These are phyloP conservation scores for Fusarium longipes DNA, from an alignment of 2,329 filamentous ascomycete species.

Conservation along the genomic window DNA sequence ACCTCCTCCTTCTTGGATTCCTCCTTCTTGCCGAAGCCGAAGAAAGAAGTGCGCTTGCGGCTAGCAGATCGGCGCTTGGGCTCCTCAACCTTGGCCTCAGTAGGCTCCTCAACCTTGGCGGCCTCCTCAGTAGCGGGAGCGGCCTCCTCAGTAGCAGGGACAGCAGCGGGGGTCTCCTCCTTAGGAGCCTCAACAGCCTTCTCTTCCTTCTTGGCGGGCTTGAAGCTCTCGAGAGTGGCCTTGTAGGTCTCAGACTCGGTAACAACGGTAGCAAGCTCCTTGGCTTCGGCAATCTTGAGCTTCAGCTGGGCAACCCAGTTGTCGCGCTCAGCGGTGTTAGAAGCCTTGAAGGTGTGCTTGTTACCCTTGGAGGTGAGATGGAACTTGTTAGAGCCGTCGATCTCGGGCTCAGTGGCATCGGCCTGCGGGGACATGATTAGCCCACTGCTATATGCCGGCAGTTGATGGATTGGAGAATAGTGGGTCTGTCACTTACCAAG, in stretches of 20 bases:
- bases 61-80: conserved; percentile 72
- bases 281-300: conserved; percentile 84
- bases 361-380: conserved; percentile 84
- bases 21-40: conserved; percentile 70
- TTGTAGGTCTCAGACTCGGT: conserved; percentile 89
- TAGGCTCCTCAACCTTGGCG: conserved; percentile 51
- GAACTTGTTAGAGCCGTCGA: conserved; percentile 85
- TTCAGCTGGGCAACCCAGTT: conserved; percentile 91
- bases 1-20: conserved; percentile 58
- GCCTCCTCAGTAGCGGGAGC: conserved; percentile 49
- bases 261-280: conserved; percentile 79
- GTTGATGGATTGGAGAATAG: conserved; percentile 18
- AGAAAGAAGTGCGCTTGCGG: conserved; percentile 74
- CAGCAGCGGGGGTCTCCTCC: conserved; percentile 48
- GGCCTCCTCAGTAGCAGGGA: conserved; percentile 44
- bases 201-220: conserved; percentile 62
- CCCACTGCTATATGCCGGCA: conserved; percentile 33
- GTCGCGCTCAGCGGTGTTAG: conserved; percentile 80
- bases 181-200: conserved; percentile 52
- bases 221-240: conserved; percentile 78
- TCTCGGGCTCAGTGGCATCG: conserved; percentile 75
- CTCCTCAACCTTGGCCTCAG: conserved; percentile 66
- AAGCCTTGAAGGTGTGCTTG: conserved; percentile 94
- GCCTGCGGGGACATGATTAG: conserved; percentile 54
- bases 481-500: conserved; percentile 70